Evolutionary conservation across 1,284 basidiomycete species (phyloP), one percentile per base, ranked within the genome.

Genomic region (Heliocybe sulcata): DNA sequence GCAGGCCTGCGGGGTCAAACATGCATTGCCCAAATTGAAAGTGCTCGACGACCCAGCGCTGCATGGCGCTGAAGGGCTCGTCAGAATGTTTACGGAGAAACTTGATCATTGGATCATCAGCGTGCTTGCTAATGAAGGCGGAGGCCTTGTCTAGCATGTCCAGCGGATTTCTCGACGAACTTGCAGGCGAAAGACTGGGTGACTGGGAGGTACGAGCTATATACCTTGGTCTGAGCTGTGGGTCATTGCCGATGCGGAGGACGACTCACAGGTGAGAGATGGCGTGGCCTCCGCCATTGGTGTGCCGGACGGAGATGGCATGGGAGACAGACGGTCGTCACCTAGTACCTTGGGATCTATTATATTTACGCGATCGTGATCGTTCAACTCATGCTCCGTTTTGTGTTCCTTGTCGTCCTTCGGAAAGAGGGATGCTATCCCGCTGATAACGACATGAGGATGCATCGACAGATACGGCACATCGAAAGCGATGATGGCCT

Each of bases 381-480:
- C 65, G 58, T 82, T 80, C 67, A 81, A 65, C 27, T 74, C 70
- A 16, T 59, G 63, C 57, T 76, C 75, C 1, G 70, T 64, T 11
- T 62, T 64, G 2, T 62, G 58, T 45, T 42, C 57, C 55, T 65
- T 63, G 54, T 68, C 65, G 19, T 68, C 65, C 26, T 72, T 74
- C 1, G 74, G 71, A 25, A 81, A 67, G 3, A 82, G 65, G 1
- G 79, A 81, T 4, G 78, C 77, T 35, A 82, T 74, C 0, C 81
- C 81, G 55, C 71, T 78, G 57, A 81, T 65, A 6, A 82, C 74
- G 49, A 83, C 80, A 59, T 81, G 81, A 0, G 81, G 81, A 58
- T 83, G 80, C 74, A 82, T 77, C 9, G 80, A 80, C 16, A 83
- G 72, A 58, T 73, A 81, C 11, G 81, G 81, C 1, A 75, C 77